Percentiles rank a stretch among this genome's conserved stretches.
These are phyloP conservation scores for Naganishia vaughanmartiniae DNA, from an alignment of 768 basidiomycete species.

Conservation along the genomic window DNA sequence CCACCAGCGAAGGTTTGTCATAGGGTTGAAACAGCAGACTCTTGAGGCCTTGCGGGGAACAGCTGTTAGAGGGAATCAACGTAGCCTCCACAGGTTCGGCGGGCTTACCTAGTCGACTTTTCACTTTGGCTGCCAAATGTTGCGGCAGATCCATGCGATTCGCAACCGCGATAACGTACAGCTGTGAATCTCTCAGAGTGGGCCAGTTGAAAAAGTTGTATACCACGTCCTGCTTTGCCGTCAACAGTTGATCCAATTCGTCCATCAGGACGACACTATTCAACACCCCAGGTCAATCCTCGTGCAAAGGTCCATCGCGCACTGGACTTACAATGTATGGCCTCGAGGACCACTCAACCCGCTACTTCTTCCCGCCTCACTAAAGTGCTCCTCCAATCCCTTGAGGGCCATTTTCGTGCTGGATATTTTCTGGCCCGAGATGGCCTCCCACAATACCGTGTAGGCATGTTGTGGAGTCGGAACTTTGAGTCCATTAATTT, in stretches of 20 bases:
- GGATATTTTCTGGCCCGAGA: conserved; percentile 72
- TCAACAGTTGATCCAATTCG: conserved; percentile 94
- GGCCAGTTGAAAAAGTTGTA: conserved; percentile 99
- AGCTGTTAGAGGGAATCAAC: not conserved
- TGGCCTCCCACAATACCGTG: conserved; percentile 82
- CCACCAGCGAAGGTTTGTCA: conserved; percentile 66
- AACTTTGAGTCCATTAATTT: conserved; percentile 92
- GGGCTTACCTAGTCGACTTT: conserved; percentile 79
- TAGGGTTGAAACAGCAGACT: conserved; percentile 71
- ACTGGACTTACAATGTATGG: conserved; percentile 75
- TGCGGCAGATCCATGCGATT: conserved; percentile 99
- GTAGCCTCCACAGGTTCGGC: not conserved
- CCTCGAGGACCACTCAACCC: conserved; percentile 63
- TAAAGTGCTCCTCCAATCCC: conserved; percentile 74
- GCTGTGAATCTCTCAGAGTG: conserved; percentile 76
- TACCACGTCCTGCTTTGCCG: conserved; percentile 93
- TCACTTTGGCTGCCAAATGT: conserved; percentile 84
- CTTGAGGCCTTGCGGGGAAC: conserved; percentile 40
- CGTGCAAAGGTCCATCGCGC: not conserved
- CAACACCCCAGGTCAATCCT: not conserved
- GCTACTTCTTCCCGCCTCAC: conserved; percentile 58
- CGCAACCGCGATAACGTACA: conserved; percentile 93
- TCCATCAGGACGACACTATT: conserved; percentile 93
- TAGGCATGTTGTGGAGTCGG: conserved; percentile 93
- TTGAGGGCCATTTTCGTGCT: conserved; percentile 78